phyloP scores from a whole-genome alignment of 2,329 filamentous ascomycete genomes.

The Talaromyces sp. region DNA sequence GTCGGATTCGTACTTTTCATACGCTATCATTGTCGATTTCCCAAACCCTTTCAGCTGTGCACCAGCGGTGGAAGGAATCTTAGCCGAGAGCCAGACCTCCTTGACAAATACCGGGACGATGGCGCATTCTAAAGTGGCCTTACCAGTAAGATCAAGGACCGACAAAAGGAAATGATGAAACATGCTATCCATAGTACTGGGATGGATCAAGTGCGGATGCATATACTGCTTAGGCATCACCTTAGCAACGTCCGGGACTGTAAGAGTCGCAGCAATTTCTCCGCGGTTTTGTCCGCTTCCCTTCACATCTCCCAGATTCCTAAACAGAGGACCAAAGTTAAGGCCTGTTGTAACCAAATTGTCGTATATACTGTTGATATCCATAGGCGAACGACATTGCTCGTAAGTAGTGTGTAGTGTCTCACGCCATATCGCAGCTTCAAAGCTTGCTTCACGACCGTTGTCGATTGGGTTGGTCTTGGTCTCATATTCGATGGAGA shows the following conservation, averaged over 20 bases:
- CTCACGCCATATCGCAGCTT: slow-evolving; percentile 16
- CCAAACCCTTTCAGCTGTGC: slow-evolving; percentile 24
- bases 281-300: slow-evolving; percentile 18
- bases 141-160: slow-evolving; percentile 22
- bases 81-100: slow-evolving; percentile 30
- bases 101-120: slow-evolving; percentile 29
- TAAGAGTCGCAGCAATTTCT: slow-evolving; percentile 21
- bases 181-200: slow-evolving; percentile 33
- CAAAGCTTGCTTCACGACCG: slow-evolving; percentile 21
- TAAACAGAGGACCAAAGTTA: slow-evolving; percentile 28
- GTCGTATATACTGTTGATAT: slow-evolving; percentile 23
- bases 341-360: slow-evolving; percentile 26
- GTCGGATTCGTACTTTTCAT: slow-evolving; percentile 19
- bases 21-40: slow-evolving; percentile 19
- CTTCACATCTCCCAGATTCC: slow-evolving; percentile 24
- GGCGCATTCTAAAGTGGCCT: slow-evolving; percentile 20
- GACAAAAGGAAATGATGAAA: slow-evolving; percentile 28
- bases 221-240: slow-evolving; percentile 32
- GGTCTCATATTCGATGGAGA: slow-evolving; percentile 22
- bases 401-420: slow-evolving; percentile 15
- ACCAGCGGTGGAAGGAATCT: slow-evolving; percentile 19
- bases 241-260: slow-evolving; percentile 25
- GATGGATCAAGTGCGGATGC: slow-evolving; percentile 33
- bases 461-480: slow-evolving; percentile 18
- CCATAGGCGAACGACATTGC: slow-evolving; percentile 21